Percentiles rank a stretch among this genome's conserved stretches.
Conservation (phyloP, 2,329 filamentous ascomycete genomes). For the Xylariaceae sp. region DNA sequence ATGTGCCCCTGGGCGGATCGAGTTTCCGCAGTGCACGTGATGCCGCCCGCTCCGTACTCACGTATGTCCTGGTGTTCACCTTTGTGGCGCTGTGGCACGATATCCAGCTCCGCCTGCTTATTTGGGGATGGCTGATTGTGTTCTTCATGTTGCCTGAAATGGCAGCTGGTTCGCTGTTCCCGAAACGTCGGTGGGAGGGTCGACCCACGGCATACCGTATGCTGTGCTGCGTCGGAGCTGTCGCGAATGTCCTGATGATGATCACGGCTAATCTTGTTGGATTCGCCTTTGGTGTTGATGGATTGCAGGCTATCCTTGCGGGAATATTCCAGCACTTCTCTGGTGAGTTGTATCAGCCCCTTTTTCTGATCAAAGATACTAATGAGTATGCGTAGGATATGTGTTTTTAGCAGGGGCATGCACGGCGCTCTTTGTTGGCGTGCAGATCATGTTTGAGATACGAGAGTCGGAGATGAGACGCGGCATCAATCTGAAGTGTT, state of each 20-base stretch:
- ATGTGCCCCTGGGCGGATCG: conserved; percentile 79
- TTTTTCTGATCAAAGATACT: not conserved
- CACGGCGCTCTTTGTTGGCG: conserved; percentile 71
- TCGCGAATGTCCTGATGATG: conserved; percentile 88
- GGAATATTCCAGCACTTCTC: conserved; percentile 72
- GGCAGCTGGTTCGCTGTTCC: conserved; percentile 66
- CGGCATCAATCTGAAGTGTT: conserved; percentile 82
- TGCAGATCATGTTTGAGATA: conserved; percentile 96
- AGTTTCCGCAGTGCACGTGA: conserved; percentile 43
- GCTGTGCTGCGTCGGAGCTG: conserved; percentile 73
- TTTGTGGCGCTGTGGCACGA: conserved; percentile 99
- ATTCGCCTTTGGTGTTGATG: conserved; percentile 88
- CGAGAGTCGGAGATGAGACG: conserved; percentile 76
- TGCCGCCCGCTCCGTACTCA: conserved; percentile 58
- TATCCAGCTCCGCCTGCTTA: conserved; percentile 80
- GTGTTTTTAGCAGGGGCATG: conserved; percentile 69
- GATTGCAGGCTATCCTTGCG: conserved; percentile 67
- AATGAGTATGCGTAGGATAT: conserved; percentile 45
- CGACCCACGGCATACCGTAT: conserved; percentile 70
- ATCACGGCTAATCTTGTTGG: conserved; percentile 92
- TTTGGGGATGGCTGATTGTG: conserved; percentile 96
- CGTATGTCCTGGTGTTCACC: conserved; percentile 82
- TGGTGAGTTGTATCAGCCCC: conserved; percentile 40
- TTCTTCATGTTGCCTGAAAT: conserved; percentile 91
- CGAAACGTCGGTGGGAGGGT: conserved; percentile 62